A percentile compares a stretch with the other conserved stretches of the same genome.
Evolutionary conservation across 2,329 filamentous ascomycete genomes (phyloP).

Genomic region (Penicillium hesseltinei): DNA sequence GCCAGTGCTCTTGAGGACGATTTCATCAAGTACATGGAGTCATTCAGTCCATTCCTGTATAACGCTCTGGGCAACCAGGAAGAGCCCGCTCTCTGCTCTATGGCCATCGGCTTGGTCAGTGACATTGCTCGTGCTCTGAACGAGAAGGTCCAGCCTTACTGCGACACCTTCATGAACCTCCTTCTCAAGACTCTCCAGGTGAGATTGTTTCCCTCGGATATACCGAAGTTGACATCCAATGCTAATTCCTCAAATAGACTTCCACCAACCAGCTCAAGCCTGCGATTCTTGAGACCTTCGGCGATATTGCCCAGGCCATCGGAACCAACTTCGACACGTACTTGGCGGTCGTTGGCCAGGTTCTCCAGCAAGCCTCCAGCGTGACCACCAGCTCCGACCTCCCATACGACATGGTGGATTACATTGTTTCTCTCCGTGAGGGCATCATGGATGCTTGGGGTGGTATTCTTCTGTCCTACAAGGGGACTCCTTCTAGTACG

Average conservation of each 20-base stretch:
- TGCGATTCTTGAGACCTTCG: constrained; percentile 95
- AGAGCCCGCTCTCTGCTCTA: constrained; percentile 87
- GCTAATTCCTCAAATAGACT: constrained; percentile 18
- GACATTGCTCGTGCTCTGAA: constrained; percentile 92
- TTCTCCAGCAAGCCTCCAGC: constrained; percentile 85
- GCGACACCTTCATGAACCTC: constrained; percentile 98
- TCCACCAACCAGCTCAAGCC: constrained; percentile 95
- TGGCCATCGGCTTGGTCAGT: constrained; percentile 96
- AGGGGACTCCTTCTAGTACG: constrained; percentile 55
- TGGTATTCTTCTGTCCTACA: constrained; percentile 93
- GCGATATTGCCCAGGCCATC: constrained; percentile 94
- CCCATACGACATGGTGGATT: constrained; percentile 94
- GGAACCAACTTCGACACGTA: constrained; percentile 90
- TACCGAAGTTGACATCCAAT: neutral
- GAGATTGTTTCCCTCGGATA: constrained; percentile 17
- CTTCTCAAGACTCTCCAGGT: constrained; percentile 86
- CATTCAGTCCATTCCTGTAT: constrained; percentile 88
- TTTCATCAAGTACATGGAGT: constrained; percentile 96
- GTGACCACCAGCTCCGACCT: constrained; percentile 77
- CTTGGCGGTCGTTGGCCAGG: constrained; percentile 84
- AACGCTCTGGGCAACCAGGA: constrained; percentile 94
- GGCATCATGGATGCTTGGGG: constrained; percentile 99
- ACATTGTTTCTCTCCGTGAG: constrained; percentile 89
- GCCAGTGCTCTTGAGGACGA: constrained; percentile 88
- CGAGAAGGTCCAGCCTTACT: constrained; percentile 88